A percentile compares a stretch with the other conserved stretches of the same genome.
Evolutionary conservation across 495 filamentous ascomycete genomes (phyloP).

Genomic region (Aspergillus avenaceus): DNA sequence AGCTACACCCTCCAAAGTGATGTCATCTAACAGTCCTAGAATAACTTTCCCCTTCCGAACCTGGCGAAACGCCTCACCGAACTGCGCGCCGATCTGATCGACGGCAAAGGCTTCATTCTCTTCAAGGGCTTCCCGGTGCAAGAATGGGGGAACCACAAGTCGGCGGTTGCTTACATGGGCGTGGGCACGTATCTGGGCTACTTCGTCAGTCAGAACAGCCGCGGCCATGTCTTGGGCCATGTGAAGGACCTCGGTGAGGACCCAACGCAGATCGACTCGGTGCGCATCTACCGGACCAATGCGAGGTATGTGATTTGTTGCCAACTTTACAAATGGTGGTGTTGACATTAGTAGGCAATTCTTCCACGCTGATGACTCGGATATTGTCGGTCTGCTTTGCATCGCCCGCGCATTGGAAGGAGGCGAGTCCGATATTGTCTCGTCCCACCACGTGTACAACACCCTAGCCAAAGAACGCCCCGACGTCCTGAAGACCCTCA

Average conservation of each 20-base stretch:
- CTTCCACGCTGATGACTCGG: conserved; percentile 80
- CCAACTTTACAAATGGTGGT: neutral
- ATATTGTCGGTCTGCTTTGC: conserved; percentile 84
- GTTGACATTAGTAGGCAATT: conserved; percentile 43
- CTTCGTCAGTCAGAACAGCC: conserved; percentile 79
- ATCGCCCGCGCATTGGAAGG: conserved; percentile 73
- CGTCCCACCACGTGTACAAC: conserved; percentile 80
- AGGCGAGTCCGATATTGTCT: conserved; percentile 80
- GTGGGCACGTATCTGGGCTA: conserved; percentile 84
- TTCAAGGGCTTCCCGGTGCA: conserved; percentile 78
- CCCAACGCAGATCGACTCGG: conserved; percentile 70
- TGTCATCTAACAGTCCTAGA: conserved; percentile 9
- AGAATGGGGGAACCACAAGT: conserved; percentile 75
- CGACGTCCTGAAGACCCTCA: conserved; percentile 71
- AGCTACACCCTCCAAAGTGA: neutral
- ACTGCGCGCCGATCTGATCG: conserved; percentile 66
- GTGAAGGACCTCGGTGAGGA: conserved; percentile 89
- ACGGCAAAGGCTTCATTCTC: conserved; percentile 87
- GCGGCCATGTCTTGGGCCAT: conserved; percentile 86
- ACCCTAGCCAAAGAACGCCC: conserved; percentile 68
- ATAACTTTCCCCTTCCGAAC: conserved; percentile 57
- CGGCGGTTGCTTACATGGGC: conserved; percentile 84
- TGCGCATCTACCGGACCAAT: conserved; percentile 86
- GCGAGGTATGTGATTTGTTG: conserved; percentile 53
- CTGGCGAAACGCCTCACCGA: conserved; percentile 50